Base-by-base conservation (phyloP, 805 yeast genomes). In the Myxozyma melibiosi region DNA sequence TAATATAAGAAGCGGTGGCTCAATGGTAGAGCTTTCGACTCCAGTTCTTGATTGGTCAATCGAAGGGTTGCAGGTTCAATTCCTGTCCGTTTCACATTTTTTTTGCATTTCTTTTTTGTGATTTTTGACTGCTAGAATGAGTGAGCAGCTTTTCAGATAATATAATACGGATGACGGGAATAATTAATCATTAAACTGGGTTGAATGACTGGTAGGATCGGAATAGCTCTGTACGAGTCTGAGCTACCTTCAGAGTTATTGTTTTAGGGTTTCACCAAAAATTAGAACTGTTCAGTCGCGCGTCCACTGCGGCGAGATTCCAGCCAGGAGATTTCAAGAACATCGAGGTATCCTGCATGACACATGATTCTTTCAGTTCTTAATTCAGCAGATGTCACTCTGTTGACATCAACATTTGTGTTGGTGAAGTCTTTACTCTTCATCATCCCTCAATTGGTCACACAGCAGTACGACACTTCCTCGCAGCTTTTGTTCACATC, bases 51-150 rank as follows among this genome's bases (percentile, higher is more conserved):
- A 40, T 25, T 47, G 51, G 43, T 47, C 27, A 83, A 51, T 83
- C 88, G 84, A 82, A 83, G 82, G 88, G 88, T 80, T 84, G 88
- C 88, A 84, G 87, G 88, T 84, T 84, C 88, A 81, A 84, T 82
- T 84, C 88, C 87, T 84, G 88, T 83, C 86, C 85, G 86, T 82
- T 84, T 82, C 85, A 82, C n/a, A 58, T 68, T 74, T 70, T 74
- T 72, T 66, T 66, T 37, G 5, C 8, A 11, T 41, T 24, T 55
- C 22, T 14, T 7, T 24, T 22, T 7, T 25, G 11, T 37, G 18
- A 33, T 22, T 16, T 22, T 16, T n/a, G n/a, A n/a, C n/a, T n/a
- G n/a, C n/a, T n/a, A n/a, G n/a, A n/a, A n/a, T n/a, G n/a, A n/a
- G n/a, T n/a, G n/a, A n/a, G n/a, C n/a, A n/a, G n/a, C n/a, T n/a